These are phyloP conservation scores for Conoideocrella luteorostrata DNA, from an alignment of 2,329 filamentous ascomycete species.

Conservation along the genomic window DNA sequence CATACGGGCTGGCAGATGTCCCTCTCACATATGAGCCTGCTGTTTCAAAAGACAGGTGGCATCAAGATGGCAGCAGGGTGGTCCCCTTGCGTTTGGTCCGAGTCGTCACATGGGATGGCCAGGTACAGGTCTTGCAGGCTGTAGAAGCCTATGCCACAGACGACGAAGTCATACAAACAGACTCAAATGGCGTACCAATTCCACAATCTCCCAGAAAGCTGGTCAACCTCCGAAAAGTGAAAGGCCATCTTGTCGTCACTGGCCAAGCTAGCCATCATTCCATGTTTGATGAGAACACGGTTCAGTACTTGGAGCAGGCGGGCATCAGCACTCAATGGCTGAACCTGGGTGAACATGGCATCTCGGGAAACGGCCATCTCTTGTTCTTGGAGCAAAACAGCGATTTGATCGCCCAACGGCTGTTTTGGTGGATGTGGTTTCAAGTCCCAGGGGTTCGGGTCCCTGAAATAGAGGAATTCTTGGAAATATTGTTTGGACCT, in stretches of 20 bases:
- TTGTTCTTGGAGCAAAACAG: slow-evolving; percentile 49
- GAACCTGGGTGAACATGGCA: slow-evolving; percentile 33
- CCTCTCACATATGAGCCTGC: slow-evolving; percentile 37
- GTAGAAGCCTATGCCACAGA: too few species aligned
- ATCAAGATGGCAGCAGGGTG: not conserved
- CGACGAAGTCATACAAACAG: not conserved
- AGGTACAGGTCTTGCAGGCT: slow-evolving; percentile 18
- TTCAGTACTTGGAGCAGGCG: slow-evolving; percentile 44
- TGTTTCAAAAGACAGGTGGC: not conserved
- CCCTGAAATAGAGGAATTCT: too few species aligned
- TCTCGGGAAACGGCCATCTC: slow-evolving; percentile 50
- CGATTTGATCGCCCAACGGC: slow-evolving; percentile 29
- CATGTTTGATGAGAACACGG: slow-evolving; percentile 49
- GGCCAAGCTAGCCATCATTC: slow-evolving; percentile 47
- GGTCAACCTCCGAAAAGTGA: slow-evolving; percentile 39
- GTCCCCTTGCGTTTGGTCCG: not conserved
- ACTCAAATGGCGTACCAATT: not conserved
- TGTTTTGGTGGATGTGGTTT: not conserved
- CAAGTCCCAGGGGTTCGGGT: not conserved
- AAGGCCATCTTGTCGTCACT: slow-evolving; percentile 40
- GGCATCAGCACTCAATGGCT: slow-evolving; percentile 39
- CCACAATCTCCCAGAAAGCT: slow-evolving; percentile 28
- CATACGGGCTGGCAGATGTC: slow-evolving; percentile 35
- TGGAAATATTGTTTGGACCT: too few species aligned
- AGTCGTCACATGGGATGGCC: too few species aligned